These are phyloP conservation scores for Heterobasidion annosum DNA, from an alignment of 1,284 basidiomycete genomes.

Conservation along the genomic window DNA sequence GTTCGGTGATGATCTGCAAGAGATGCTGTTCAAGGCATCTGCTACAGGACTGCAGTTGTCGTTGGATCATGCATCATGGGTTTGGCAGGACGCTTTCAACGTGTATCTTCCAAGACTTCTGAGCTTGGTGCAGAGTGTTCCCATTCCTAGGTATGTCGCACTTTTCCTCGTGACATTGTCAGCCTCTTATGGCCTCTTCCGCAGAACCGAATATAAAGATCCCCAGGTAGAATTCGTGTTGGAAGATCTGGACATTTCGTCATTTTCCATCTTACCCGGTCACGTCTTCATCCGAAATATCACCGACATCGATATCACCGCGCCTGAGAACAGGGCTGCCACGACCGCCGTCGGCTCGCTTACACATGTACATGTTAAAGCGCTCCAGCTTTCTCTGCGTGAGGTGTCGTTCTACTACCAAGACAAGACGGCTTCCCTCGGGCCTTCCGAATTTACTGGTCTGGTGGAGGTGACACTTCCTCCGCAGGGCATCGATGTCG, in stretches of 20 bases:
- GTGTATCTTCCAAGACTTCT: constrained; percentile 50
- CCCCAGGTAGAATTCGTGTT: constrained; percentile 58
- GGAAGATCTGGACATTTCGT: constrained; percentile 60
- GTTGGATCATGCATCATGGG: constrained; percentile 53
- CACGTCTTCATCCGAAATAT: constrained; percentile 65
- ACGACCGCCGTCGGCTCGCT: constrained; percentile 47
- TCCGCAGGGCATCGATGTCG: constrained; percentile 54
- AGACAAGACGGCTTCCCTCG: constrained; percentile 43
- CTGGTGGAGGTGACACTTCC: constrained; percentile 53
- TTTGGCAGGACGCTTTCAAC: constrained; percentile 65
- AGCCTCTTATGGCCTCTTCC: not conserved
- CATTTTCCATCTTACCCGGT: constrained; percentile 54
- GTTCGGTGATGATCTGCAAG: constrained; percentile 37
- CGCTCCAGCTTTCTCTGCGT: constrained; percentile 47
- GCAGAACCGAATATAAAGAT: constrained; percentile 60
- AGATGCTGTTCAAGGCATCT: constrained; percentile 29
- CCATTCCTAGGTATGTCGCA: constrained; percentile 49
- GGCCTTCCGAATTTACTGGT: constrained; percentile 48
- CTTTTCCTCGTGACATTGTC: not conserved
- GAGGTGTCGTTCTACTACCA: constrained; percentile 67
- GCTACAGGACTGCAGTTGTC: constrained; percentile 35
- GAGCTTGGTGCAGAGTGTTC: constrained; percentile 39
- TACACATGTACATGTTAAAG: constrained; percentile 54
- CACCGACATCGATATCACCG: constrained; percentile 59
- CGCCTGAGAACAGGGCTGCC: constrained; percentile 23